Evolutionary conservation across 345 rosid species (phyloP), one percentile per base, ranked within the genome.

Genomic region (Aethionema arabicum): DNA sequence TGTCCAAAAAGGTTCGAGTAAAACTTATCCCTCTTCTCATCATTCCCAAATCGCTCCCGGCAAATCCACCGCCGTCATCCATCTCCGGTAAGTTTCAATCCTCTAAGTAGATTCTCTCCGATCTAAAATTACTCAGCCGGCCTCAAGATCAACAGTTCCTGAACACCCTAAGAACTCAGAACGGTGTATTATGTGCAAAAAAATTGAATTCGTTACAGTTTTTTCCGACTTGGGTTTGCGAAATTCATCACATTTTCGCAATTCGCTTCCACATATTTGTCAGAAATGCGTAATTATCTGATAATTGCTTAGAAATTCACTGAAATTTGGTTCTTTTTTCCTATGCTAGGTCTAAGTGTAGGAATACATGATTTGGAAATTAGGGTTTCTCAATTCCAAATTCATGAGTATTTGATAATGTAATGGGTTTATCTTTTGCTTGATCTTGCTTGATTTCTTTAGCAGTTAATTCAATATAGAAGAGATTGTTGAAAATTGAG

Each of bases 41-140:
- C 27, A 21, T 21, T 21, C 27, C 27, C 27, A 21, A 21, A 21
- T 21, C 27, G 2, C 27, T 21, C 27, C 27, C 2, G 27, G 27
- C 27, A 21, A 21, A 21, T 1, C 27, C 27, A 21, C 27, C 2
- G 27, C 27, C 27, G 27, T 21, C 27, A 21, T 1, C 27, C 27
- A 21, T 29, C 53, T 36, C 67, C 61, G 73, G 70, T 60, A 45
- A 68, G 48, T 31, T 37, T 60, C 55, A 21, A 21, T 37, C 41
- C 12, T 66, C 39, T 27, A 21, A 21, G 1, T 21, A 2, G 1
- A 21, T 65, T 8, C 27, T 35, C 47, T 38, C 56, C 46, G 27
- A 21, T 21, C 27, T 21, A 21, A 21, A 21, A 21, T 21, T 21
- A 21, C 27, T 2, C 27, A 59, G 32, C 4, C 8, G 16, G 0